Conservation (phyloP, 805 yeast species). For the Candida andamanensis region DNA sequence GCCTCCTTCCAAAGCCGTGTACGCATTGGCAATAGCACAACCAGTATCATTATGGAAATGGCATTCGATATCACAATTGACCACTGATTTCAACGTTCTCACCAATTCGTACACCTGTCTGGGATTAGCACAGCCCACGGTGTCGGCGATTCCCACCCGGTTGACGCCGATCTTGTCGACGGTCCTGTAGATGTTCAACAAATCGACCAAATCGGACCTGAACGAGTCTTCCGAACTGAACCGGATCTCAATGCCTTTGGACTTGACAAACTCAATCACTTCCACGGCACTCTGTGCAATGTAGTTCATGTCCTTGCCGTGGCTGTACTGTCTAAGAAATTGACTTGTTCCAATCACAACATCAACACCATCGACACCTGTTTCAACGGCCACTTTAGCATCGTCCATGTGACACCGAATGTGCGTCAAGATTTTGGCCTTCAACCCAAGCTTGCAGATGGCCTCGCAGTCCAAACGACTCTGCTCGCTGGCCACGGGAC, state of each 20-base stretch:
- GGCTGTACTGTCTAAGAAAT: slow-evolving; percentile 51
- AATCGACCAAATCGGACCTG: slow-evolving; percentile 56
- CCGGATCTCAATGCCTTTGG: slow-evolving; percentile 56
- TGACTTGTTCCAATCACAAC: slow-evolving; percentile 58
- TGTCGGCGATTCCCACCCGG: slow-evolving; percentile 61
- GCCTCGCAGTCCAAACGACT: slow-evolving; percentile 55
- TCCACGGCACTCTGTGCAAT: slow-evolving; percentile 53
- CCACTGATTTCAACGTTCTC: slow-evolving; percentile 52
- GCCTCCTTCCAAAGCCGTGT: slow-evolving; percentile 60
- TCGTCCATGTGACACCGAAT: slow-evolving; percentile 61
- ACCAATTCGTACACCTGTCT: slow-evolving; percentile 59
- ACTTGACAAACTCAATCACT: slow-evolving; percentile 56
- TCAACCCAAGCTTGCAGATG: slow-evolving; percentile 53
- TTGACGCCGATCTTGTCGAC: slow-evolving; percentile 58
- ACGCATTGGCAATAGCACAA: slow-evolving; percentile 60
- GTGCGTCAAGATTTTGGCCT: slow-evolving; percentile 54
- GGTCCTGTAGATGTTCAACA: slow-evolving; percentile 54
- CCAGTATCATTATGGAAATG: slow-evolving; percentile 64
- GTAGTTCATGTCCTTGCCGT: slow-evolving; percentile 58
- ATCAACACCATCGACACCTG: slow-evolving; percentile 61
- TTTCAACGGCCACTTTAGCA: slow-evolving; percentile 55
- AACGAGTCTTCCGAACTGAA: slow-evolving; percentile 57
- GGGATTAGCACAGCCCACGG: slow-evolving; percentile 61
- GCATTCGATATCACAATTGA: slow-evolving; percentile 54
- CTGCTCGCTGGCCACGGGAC: slow-evolving; percentile 58